phyloP scores from a whole-genome alignment of 129 eudicot species.

The Artemisia tridentata region DNA sequence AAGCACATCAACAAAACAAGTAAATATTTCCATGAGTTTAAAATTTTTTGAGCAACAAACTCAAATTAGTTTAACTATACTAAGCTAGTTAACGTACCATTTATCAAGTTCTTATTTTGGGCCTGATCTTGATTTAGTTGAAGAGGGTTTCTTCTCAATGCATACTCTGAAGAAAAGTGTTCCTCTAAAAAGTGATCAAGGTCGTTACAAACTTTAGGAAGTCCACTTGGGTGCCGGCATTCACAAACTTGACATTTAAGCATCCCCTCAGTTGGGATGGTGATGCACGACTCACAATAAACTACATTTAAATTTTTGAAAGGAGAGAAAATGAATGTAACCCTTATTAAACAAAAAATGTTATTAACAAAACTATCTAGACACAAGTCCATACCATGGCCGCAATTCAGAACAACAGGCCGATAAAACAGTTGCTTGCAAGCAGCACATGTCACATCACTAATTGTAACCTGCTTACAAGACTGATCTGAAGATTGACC shows the following conservation, averaged over 20 bases:
- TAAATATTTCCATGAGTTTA: not conserved
- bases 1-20: constrained; percentile 21
- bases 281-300: constrained; percentile 61
- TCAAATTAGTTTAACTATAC: not conserved
- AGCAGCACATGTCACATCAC: constrained; percentile 41
- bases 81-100: constrained; percentile 40
- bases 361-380: not conserved
- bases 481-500: constrained; percentile 12
- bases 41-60: too few species aligned
- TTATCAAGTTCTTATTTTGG: constrained; percentile 26
- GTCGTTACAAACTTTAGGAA: constrained; percentile 64
- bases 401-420: constrained; percentile 76
- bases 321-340: constrained; percentile 13
- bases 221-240: constrained; percentile 56
- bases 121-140: constrained; percentile 36
- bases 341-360: not conserved
- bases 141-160: constrained; percentile 37
- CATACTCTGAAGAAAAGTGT: constrained; percentile 53
- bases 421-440: constrained; percentile 60
- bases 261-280: constrained; percentile 39
- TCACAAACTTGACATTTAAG: constrained; percentile 60
- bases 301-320: constrained; percentile 33
- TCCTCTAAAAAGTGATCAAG: constrained; percentile 61
- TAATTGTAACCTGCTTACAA: too few species aligned
- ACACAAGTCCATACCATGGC: constrained; percentile 52